Evolutionary conservation across 2,329 filamentous ascomycete species (phyloP).

Genomic region (Cercospora canescens): DNA sequence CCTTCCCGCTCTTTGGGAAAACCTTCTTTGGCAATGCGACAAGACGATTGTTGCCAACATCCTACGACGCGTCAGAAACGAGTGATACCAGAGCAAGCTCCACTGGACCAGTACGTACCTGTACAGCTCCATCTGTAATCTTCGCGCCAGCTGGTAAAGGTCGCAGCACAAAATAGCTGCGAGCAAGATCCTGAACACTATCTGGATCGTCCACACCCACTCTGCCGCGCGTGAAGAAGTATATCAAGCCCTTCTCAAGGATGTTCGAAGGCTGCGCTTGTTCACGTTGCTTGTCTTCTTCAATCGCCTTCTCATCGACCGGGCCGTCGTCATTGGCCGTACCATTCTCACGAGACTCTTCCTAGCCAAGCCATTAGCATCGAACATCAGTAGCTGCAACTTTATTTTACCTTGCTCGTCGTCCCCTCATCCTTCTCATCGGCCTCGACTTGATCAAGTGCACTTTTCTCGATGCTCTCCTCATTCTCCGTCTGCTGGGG

Average conservation of each 20-base stretch:
- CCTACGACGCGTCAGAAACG: conserved; percentile 31
- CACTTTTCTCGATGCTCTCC: conserved; percentile 22
- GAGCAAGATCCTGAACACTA: conserved; percentile 69
- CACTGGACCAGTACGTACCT: neutral
- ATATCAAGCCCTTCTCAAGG: conserved; percentile 84
- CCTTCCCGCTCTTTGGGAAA: conserved; percentile 66
- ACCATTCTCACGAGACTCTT: conserved; percentile 18
- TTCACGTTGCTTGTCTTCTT: conserved; percentile 53
- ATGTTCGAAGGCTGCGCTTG: conserved; percentile 60
- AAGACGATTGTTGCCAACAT: conserved; percentile 65
- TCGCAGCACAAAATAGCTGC: conserved; percentile 76
- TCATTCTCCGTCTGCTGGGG: conserved; percentile 2
- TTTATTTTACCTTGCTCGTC: conserved; percentile 28
- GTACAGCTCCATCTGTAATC: conserved; percentile 58
- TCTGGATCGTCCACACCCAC: conserved; percentile 72
- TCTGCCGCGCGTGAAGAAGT: conserved; percentile 83
- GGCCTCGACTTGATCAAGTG: conserved; percentile 33
- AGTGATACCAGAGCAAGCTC: neutral
- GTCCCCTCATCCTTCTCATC: conserved; percentile 32
- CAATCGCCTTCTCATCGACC: conserved; percentile 42
- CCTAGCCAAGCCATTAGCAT: neutral
- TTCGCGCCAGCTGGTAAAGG: conserved; percentile 71
- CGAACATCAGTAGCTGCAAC: neutral
- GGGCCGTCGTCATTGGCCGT: conserved; percentile 15
- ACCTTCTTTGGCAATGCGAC: conserved; percentile 82